phyloP scores from a whole-genome alignment of 345 rosid genomes.

The Adansonia digitata region DNA sequence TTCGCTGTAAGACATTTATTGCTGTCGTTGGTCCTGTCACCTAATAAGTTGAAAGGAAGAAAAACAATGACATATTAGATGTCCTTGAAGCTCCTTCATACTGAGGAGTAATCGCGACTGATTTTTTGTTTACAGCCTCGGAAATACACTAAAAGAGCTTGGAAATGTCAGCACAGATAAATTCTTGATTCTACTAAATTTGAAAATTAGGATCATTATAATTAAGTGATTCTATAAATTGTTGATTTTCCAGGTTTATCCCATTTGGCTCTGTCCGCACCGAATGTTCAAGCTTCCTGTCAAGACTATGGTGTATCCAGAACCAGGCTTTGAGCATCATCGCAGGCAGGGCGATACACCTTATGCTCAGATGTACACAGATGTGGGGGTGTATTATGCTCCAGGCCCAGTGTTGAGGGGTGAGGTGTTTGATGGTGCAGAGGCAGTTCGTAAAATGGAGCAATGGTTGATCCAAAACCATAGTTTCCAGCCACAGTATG shows the following conservation, averaged over 20 bases:
- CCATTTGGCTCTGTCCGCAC: slow-evolving; percentile 96
- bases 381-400: slow-evolving; percentile 84
- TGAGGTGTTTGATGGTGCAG: slow-evolving; percentile 76
- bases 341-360: slow-evolving; percentile 79
- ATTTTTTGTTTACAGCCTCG: neutral
- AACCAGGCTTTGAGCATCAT: slow-evolving; percentile 80
- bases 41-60: neutral
- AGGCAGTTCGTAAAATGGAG: slow-evolving; percentile 83
- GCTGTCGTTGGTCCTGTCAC: neutral
- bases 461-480: slow-evolving; percentile 87
- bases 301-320: slow-evolving; percentile 82
- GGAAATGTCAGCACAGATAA: neutral
- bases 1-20: neutral
- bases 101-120: neutral
- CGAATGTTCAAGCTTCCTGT: slow-evolving; percentile 75
- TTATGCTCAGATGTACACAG: slow-evolving; percentile 91
- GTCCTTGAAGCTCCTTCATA: neutral
- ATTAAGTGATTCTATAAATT: neutral
- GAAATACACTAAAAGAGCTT: neutral
- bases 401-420: slow-evolving; percentile 92
- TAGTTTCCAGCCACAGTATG: slow-evolving; percentile 90
- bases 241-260: slow-evolving; percentile 54
- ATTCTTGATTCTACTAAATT: neutral
- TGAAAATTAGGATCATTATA: neutral
- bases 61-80: neutral